A percentile compares a stretch with the other conserved stretches of the same genome.
Conservation (phyloP, 225 moss, liverwort and hornwort genomes). For the Marchantia paleacea region DNA sequence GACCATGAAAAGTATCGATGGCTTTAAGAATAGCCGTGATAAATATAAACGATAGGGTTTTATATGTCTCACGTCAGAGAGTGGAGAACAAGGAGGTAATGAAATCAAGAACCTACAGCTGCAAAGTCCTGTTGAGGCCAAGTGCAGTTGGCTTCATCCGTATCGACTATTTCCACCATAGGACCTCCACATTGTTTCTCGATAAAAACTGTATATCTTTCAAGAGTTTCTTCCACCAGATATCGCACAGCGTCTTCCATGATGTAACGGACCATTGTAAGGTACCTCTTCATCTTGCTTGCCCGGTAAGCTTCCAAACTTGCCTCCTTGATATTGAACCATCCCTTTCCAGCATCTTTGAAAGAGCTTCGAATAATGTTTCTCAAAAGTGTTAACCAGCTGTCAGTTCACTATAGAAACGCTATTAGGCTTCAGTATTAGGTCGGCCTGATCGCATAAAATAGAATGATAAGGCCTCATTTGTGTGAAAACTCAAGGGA, state of each 20-base stretch:
- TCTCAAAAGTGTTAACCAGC: constrained; percentile 70
- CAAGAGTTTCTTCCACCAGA: constrained; percentile 60
- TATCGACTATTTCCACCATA: constrained; percentile 54
- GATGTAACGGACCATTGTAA: constrained; percentile 66
- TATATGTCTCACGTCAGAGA: not conserved
- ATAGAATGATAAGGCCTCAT: too few relatives aligned
- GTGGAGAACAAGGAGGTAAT: not conserved
- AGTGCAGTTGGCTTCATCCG: constrained; percentile 55
- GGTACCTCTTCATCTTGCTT: constrained; percentile 85
- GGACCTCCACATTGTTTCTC: constrained; percentile 58
- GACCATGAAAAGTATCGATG: not conserved
- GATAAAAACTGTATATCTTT: constrained; percentile 64
- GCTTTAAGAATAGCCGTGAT: not conserved
- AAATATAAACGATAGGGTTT: too few relatives aligned
- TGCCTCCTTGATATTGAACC: constrained; percentile 75
- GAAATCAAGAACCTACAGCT: constrained; percentile 34
- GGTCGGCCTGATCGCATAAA: not conserved
- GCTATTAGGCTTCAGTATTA: constrained; percentile 10
- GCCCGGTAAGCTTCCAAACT: constrained; percentile 82
- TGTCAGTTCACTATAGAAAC: constrained; percentile 24
- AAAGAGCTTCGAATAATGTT: constrained; percentile 68
- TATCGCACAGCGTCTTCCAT: constrained; percentile 85
- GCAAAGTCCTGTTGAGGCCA: constrained; percentile 53
- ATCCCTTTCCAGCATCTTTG: constrained; percentile 79
- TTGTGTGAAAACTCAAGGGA: not conserved